Conservation (phyloP, 306 rosid species). For the Quercus parvula region DNA sequence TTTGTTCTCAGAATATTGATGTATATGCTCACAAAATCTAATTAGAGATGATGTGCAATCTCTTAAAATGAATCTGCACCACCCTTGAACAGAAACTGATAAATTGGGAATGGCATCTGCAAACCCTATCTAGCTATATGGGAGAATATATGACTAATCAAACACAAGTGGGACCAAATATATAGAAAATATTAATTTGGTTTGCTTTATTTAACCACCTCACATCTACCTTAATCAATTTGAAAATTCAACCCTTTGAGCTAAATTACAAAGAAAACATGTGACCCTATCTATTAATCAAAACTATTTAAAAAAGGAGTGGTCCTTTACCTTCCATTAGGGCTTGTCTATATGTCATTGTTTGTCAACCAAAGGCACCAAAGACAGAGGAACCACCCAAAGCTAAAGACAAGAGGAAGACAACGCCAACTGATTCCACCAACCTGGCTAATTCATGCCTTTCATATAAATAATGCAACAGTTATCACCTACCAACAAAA, state of each 20-base stretch:
- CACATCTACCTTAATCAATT: constrained; percentile 16
- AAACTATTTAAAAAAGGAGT: constrained; percentile 32
- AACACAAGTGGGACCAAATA: constrained; percentile 11
- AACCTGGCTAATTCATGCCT: constrained; percentile 42
- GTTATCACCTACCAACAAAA: not conserved
- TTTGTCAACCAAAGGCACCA: constrained; percentile 55
- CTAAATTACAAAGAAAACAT: constrained; percentile 24
- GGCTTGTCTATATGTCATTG: constrained; percentile 46
- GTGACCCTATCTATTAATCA: constrained; percentile 45
- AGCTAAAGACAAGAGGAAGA: constrained; percentile 66
- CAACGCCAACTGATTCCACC: constrained; percentile 65
- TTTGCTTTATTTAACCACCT: constrained; percentile 11
- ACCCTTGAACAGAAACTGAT: not conserved
- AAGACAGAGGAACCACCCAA: constrained; percentile 70
- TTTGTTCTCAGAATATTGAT: not conserved
- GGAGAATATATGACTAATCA: not conserved
- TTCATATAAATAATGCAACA: constrained; percentile 9
- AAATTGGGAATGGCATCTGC: not conserved
- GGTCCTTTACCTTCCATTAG: constrained; percentile 56
- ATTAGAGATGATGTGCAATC: constrained; percentile 16
- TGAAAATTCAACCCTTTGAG: constrained; percentile 1
- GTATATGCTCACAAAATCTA: not conserved
- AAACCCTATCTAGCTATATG: constrained; percentile 8
- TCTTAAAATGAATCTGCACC: constrained; percentile 2
- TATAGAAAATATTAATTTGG: not conserved